Evolutionary conservation across 768 basidiomycete species (phyloP).

Genomic region (Russula compacta): DNA sequence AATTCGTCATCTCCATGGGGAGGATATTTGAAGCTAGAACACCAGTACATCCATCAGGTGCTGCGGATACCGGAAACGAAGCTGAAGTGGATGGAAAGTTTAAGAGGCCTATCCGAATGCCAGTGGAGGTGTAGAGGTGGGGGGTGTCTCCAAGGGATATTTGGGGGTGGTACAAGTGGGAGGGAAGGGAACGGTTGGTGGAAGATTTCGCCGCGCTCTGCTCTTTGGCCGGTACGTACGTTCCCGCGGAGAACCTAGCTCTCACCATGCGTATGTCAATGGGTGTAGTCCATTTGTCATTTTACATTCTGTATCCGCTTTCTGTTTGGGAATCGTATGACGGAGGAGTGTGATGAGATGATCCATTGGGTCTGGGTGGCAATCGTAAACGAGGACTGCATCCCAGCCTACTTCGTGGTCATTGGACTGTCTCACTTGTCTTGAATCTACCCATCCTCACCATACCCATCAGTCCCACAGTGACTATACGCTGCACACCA

Average conservation of each 20-base stretch:
- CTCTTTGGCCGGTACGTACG: slow-evolving; percentile 53
- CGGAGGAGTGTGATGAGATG: too few relatives aligned
- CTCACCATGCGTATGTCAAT: slow-evolving; percentile 85
- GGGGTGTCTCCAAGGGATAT: slow-evolving; percentile 25
- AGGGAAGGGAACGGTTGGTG: slow-evolving; percentile 16
- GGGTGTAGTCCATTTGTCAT: slow-evolving; percentile 83
- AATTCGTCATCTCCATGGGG: slow-evolving; percentile 48
- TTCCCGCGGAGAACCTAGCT: slow-evolving; percentile 60
- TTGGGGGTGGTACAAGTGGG: not conserved
- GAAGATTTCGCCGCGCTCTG: slow-evolving; percentile 24
- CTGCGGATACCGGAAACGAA: slow-evolving; percentile 13
- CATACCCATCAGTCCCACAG: too few relatives aligned
- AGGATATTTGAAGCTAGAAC: slow-evolving; percentile 48
- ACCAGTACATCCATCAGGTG: slow-evolving; percentile 14
- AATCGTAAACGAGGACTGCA: too few relatives aligned
- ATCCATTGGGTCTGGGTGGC: too few relatives aligned
- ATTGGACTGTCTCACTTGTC: too few relatives aligned
- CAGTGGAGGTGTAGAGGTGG: slow-evolving; percentile 14
- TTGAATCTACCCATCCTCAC: too few relatives aligned
- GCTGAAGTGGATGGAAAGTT: not conserved
- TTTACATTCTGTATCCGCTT: slow-evolving; percentile 78
- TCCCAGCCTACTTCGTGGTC: too few relatives aligned
- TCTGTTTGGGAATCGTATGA: slow-evolving; percentile 74
- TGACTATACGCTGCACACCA: too few relatives aligned
- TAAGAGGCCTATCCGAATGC: not conserved